These are phyloP conservation scores for Parathielavia hyrcaniae DNA, from an alignment of 495 filamentous ascomycete genomes.

Conservation along the genomic window DNA sequence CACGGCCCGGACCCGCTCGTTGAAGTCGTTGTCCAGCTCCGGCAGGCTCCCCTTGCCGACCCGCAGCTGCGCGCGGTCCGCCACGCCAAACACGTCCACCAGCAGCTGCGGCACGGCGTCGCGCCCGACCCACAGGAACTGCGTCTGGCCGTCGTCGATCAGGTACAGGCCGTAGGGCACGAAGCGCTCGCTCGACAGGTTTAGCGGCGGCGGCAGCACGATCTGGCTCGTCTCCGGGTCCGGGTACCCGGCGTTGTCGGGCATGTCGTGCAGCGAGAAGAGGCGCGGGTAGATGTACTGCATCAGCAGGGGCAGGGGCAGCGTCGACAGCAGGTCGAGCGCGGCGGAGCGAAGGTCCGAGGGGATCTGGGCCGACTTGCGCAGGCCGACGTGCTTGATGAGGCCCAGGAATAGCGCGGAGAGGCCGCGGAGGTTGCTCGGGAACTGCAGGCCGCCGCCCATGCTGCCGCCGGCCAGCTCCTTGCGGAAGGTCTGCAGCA, in stretches of 20 bases:
- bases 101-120: slow-evolving; percentile 88
- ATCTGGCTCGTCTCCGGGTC: slow-evolving; percentile 83
- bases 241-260: slow-evolving; percentile 81
- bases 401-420: slow-evolving; percentile 87
- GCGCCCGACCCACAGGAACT: slow-evolving; percentile 94
- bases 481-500: slow-evolving; percentile 92
- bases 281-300: slow-evolving; percentile 95
- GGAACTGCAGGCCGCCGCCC: slow-evolving; percentile 90
- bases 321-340: slow-evolving; percentile 83
- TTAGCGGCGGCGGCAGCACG: slow-evolving; percentile 73
- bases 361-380: slow-evolving; percentile 93
- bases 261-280: slow-evolving; percentile 97
- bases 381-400: slow-evolving; percentile 93
- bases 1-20: slow-evolving; percentile 82
- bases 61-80: slow-evolving; percentile 71
- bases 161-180: slow-evolving; percentile 95
- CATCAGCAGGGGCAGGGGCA: slow-evolving; percentile 84
- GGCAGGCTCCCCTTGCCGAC: slow-evolving; percentile 86
- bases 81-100: slow-evolving; percentile 79
- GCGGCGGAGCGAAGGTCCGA: slow-evolving; percentile 92
- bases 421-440: slow-evolving; percentile 79
- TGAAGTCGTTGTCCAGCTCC: slow-evolving; percentile 91
- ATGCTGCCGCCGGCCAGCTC: slow-evolving; percentile 94
- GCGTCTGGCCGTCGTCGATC: slow-evolving; percentile 94
- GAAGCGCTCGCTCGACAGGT: slow-evolving; percentile 79